Evolutionary conservation across 495 filamentous ascomycete genomes (phyloP).

Genomic region (Stereocaulon alpinum): DNA sequence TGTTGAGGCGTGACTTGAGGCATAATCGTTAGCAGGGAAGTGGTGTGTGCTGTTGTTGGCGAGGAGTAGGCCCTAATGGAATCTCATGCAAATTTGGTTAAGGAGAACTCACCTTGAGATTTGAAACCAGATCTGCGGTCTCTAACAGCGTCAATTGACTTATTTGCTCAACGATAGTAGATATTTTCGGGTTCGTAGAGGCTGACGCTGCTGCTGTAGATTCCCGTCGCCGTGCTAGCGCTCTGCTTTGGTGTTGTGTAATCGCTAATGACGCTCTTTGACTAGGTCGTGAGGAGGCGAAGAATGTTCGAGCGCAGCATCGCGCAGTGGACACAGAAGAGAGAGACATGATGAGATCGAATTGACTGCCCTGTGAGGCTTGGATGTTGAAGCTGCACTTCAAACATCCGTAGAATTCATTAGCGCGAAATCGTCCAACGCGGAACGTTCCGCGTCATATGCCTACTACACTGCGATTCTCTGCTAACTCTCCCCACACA

Average conservation of each 20-base stretch:
- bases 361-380: not conserved
- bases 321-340: slow-evolving; percentile 10
- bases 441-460: not conserved
- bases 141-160: slow-evolving; percentile 94
- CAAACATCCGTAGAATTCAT: not conserved
- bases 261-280: slow-evolving; percentile 4
- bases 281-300: slow-evolving; percentile 6
- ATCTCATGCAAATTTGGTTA: not conserved
- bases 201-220: slow-evolving; percentile 54
- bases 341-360: slow-evolving; percentile 11
- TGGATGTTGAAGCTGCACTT: not conserved
- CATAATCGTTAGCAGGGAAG: slow-evolving; percentile 7
- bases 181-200: slow-evolving; percentile 69
- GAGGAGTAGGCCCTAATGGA: not conserved
- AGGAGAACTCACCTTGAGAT: slow-evolving; percentile 61
- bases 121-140: slow-evolving; percentile 88
- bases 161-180: slow-evolving; percentile 92
- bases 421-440: slow-evolving; percentile 1
- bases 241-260: slow-evolving; percentile 16
- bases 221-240: slow-evolving; percentile 51
- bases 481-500: not conserved
- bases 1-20: slow-evolving; percentile 82
- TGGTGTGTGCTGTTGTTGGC: slow-evolving; percentile 6
- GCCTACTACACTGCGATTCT: not conserved
- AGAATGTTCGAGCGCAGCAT: slow-evolving; percentile 14